Percentiles rank a stretch among this genome's conserved stretches.
Evolutionary conservation across 2,329 filamentous ascomycete genomes (phyloP).

Genomic region (Elsinoe fawcettii): DNA sequence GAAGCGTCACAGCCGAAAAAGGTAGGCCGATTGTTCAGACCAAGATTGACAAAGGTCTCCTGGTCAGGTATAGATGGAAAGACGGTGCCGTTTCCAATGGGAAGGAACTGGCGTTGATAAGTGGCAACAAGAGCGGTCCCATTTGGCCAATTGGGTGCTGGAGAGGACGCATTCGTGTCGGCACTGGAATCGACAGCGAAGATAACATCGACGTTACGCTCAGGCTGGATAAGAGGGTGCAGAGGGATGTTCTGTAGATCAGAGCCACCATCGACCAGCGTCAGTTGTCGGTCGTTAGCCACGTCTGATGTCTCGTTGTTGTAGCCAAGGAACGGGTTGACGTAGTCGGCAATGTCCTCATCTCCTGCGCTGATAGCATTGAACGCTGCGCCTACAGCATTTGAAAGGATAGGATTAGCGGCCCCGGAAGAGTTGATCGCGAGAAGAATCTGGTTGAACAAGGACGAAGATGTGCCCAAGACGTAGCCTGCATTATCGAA

Average conservation of each 20-base stretch:
- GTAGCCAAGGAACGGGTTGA: constrained; percentile 68
- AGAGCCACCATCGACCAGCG: constrained; percentile 70
- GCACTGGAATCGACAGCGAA: constrained; percentile 74
- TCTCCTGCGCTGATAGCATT: constrained; percentile 48
- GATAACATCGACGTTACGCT: constrained; percentile 67
- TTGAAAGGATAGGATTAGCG: constrained; percentile 45
- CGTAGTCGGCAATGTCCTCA: constrained; percentile 68
- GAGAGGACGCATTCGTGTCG: constrained; percentile 47
- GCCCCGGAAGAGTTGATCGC: constrained; percentile 49
- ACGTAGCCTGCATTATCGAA: constrained; percentile 78
- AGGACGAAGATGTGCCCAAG: constrained; percentile 75
- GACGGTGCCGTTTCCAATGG: constrained; percentile 56
- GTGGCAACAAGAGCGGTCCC: constrained; percentile 67
- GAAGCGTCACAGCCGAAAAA: constrained; percentile 71
- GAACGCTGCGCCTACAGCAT: constrained; percentile 48
- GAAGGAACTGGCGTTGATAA: constrained; percentile 56
- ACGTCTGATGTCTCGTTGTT: constrained; percentile 53
- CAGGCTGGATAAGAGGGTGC: constrained; percentile 66
- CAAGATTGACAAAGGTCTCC: constrained; percentile 71
- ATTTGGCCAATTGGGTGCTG: constrained; percentile 60
- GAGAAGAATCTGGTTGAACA: constrained; percentile 75
- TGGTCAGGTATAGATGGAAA: constrained; percentile 67
- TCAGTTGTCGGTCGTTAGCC: constrained; percentile 48
- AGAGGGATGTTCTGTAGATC: constrained; percentile 74
- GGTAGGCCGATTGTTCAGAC: constrained; percentile 63